phyloP scores from a whole-genome alignment of 257 asterid species.

The Knoxia roxburghii region DNA sequence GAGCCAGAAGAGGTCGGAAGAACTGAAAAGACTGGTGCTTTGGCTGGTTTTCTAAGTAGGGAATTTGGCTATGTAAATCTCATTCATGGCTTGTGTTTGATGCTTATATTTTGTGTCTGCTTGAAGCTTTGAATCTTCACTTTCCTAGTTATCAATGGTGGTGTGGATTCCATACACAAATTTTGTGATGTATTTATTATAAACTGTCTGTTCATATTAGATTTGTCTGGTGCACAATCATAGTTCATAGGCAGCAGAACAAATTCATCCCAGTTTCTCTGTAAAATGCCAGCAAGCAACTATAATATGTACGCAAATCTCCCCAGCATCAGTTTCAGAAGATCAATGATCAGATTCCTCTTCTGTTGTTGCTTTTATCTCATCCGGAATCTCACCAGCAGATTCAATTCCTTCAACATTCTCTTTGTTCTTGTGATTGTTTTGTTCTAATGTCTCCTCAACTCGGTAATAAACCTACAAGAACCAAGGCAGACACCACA shows the following conservation, averaged over 20 bases:
- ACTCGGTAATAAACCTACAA: constrained; percentile 68
- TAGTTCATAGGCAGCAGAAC: no score
- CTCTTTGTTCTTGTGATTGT: not conserved
- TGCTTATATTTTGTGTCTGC: not conserved
- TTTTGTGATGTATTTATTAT: not conserved
- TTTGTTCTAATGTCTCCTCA: constrained; percentile 40
- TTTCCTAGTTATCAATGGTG: not conserved
- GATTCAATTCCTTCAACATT: constrained; percentile 13
- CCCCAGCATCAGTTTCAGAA: no score
- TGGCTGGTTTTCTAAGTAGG: not conserved
- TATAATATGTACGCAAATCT: not conserved
- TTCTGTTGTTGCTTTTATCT: not conserved
- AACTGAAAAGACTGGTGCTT: constrained; percentile 10
- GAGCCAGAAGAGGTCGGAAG: constrained; percentile 42
- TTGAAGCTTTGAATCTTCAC: not conserved
- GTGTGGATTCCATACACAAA: not conserved
- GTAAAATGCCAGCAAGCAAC: no score
- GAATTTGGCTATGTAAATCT: constrained; percentile 24
- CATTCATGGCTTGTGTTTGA: constrained; percentile 10
- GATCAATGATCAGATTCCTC: no score
- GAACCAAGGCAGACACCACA: not conserved
- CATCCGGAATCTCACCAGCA: not conserved
- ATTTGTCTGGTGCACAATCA: no score
- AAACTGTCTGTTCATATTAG: not conserved
- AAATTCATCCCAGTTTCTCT: no score